These are phyloP conservation scores for Ganoderma boninense DNA, from an alignment of 1,284 basidiomycete genomes.

Conservation along the genomic window DNA sequence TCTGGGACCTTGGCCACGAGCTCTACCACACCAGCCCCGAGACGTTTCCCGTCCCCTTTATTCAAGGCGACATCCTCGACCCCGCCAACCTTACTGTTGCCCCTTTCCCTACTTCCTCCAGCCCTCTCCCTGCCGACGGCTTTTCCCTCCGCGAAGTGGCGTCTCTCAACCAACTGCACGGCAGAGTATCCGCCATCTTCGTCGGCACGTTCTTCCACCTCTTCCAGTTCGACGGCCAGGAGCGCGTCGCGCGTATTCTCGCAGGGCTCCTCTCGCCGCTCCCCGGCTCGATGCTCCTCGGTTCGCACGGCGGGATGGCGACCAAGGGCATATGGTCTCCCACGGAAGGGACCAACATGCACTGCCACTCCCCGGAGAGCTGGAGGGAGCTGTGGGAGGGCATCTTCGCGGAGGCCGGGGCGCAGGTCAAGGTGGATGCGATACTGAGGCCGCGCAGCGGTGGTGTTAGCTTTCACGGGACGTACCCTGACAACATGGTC, in stretches of 20 bases:
- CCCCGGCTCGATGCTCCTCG: constrained; percentile 45
- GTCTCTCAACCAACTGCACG: constrained; percentile 49
- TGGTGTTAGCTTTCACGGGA: constrained; percentile 11
- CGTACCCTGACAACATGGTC: constrained; percentile 10
- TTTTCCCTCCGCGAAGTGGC: constrained; percentile 43
- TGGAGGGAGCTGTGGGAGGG: constrained; percentile 54
- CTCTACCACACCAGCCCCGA: constrained; percentile 41
- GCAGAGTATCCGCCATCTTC: constrained; percentile 52
- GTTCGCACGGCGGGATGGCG: constrained; percentile 35
- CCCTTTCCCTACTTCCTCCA: constrained; percentile 35
- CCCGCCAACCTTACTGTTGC: constrained; percentile 38
- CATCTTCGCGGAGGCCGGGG: constrained; percentile 46
- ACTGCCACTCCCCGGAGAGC: constrained; percentile 47
- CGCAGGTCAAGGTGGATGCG: constrained; percentile 37
- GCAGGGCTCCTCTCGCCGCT: constrained; percentile 46
- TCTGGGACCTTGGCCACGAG: constrained; percentile 41
- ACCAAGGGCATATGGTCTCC: constrained; percentile 11
- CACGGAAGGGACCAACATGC: constrained; percentile 34
- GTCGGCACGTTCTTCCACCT: constrained; percentile 57
- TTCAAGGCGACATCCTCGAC: constrained; percentile 53
- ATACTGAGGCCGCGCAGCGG: constrained; percentile 7
- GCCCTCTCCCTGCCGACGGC: constrained; percentile 28
- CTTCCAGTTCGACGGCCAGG: constrained; percentile 51
- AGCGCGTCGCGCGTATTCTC: constrained; percentile 46
- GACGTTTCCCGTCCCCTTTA: constrained; percentile 51